These are phyloP conservation scores for Aspergillus sp. DNA, from an alignment of 2,329 filamentous ascomycete species.

Conservation along the genomic window DNA sequence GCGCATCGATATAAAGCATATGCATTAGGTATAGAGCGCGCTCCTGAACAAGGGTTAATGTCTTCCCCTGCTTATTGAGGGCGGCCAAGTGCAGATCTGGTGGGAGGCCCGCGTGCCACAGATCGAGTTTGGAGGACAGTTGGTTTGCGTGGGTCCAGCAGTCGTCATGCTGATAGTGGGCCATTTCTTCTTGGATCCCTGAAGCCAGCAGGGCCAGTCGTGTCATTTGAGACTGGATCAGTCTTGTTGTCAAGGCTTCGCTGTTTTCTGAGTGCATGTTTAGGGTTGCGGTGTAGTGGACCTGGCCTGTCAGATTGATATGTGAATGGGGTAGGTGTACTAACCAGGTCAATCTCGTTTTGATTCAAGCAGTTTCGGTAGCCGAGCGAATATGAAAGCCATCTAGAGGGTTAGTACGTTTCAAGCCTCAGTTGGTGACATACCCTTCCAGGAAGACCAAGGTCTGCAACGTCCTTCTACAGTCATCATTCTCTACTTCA, in stretches of 20 bases:
- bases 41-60: neutral
- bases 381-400: neutral
- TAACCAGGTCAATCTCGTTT: neutral
- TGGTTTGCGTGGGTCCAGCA: neutral
- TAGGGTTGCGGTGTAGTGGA: neutral
- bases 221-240: neutral
- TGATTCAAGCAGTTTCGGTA: neutral
- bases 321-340: too few species aligned
- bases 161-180: neutral
- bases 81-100: neutral
- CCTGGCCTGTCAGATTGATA: neutral
- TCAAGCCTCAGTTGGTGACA: too few species aligned
- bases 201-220: neutral
- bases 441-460: neutral
- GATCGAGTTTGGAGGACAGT: neutral
- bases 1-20: neutral
- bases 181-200: neutral
- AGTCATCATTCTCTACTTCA: neutral
- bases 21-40: neutral
- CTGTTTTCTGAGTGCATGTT: neutral
- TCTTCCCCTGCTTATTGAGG: neutral
- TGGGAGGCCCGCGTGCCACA: neutral
- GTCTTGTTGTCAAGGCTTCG: neutral
- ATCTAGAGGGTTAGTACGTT: neutral
- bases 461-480: neutral